Conservation (phyloP, 192 early-diverging fungal genomes). For the Backusella circina region DNA sequence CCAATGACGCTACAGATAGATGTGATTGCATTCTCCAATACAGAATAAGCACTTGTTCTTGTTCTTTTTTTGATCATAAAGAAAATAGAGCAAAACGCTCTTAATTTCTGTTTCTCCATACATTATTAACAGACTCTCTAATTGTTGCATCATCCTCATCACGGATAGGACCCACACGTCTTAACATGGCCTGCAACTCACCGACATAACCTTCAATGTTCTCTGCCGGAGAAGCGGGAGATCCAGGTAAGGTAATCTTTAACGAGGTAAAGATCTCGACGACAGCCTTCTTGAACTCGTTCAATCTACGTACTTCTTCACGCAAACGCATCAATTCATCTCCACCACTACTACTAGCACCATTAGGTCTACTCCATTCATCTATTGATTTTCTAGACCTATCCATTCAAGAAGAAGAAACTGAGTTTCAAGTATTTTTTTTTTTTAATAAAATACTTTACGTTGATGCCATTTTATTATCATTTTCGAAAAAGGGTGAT, state of each 20-base stretch:
- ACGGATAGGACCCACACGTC: not conserved
- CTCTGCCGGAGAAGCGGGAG: not conserved
- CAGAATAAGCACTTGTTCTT: not conserved
- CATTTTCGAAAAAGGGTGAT: slow-evolving; percentile 7
- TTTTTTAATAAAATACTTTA: not conserved
- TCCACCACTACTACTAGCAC: not conserved
- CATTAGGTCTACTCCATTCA: not conserved
- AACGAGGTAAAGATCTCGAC: not conserved
- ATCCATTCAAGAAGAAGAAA: not conserved
- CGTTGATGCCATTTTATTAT: not conserved
- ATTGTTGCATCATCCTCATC: not conserved
- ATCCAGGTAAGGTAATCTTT: not conserved
- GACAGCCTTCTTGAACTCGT: not conserved
- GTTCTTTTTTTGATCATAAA: not conserved
- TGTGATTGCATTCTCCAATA: no score
- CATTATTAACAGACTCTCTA: not conserved
- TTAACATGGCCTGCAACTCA: not conserved
- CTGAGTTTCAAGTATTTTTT: not conserved
- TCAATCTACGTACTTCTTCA: not conserved
- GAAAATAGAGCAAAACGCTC: no score
- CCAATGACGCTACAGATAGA: no score
- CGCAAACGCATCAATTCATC: not conserved
- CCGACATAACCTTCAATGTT: not conserved
- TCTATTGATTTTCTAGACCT: slow-evolving; percentile 7
- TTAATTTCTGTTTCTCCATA: not conserved